Percentiles rank a stretch among this genome's conserved stretches.
phyloP scores from a whole-genome alignment of 2,329 filamentous ascomycete species.

The Epichloe sylvatica region DNA sequence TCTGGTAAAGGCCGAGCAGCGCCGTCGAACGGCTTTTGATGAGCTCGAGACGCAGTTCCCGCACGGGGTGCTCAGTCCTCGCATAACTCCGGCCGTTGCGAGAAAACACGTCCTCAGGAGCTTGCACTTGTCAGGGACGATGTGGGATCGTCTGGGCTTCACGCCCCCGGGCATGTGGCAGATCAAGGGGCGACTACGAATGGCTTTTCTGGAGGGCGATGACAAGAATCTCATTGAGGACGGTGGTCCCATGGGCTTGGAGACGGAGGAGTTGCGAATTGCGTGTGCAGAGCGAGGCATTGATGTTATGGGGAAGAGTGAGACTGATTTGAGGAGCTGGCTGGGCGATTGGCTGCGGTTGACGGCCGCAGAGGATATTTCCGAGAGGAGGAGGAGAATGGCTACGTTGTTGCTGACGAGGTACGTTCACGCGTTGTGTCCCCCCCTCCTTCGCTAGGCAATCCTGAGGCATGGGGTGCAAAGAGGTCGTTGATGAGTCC shows the following conservation, averaged over 20 bases:
- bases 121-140: constrained; percentile 29
- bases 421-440: constrained; percentile 15
- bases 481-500: no score
- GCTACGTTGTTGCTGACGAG: constrained; percentile 27
- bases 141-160: constrained; percentile 38
- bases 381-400: constrained; percentile 25
- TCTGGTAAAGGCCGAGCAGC: constrained; percentile 38
- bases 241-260: constrained; percentile 44
- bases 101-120: constrained; percentile 27
- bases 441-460: background rate
- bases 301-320: constrained; percentile 40
- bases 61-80: constrained; percentile 22
- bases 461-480: no score
- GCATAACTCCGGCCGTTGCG: constrained; percentile 17
- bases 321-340: constrained; percentile 37
- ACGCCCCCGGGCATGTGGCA: constrained; percentile 38
- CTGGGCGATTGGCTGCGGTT: constrained; percentile 35
- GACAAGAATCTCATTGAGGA: constrained; percentile 51
- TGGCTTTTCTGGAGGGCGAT: constrained; percentile 55
- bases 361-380: constrained; percentile 24
- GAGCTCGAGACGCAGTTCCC: constrained; percentile 20
- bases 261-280: constrained; percentile 49
- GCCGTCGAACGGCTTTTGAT: constrained; percentile 36
- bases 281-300: constrained; percentile 60
- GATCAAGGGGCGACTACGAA: constrained; percentile 35